These are phyloP conservation scores for Pythium myriotylum DNA, from an alignment of 352 stramenopile genomes.

Conservation along the genomic window DNA sequence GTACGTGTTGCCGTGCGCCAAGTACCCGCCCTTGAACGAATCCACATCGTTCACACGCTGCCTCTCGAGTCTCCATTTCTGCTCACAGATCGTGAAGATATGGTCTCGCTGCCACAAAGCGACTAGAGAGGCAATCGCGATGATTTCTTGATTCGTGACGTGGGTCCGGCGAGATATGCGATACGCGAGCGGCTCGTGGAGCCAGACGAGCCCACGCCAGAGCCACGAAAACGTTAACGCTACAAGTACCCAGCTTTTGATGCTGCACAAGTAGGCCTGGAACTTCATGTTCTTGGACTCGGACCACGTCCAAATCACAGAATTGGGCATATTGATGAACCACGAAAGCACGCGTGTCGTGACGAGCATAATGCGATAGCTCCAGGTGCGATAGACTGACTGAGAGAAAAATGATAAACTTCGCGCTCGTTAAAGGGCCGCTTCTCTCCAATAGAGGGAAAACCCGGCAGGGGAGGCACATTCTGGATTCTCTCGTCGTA, in stretches of 20 bases:
- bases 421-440: too few species aligned
- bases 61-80: slow-evolving; percentile 17
- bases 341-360: slow-evolving; percentile 22
- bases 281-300: slow-evolving; percentile 9
- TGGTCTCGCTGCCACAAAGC: slow-evolving; percentile 8
- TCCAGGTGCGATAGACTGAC: slow-evolving; percentile 30
- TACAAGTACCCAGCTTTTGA: slow-evolving; percentile 24
- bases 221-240: neutral
- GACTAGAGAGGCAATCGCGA: slow-evolving; percentile 7
- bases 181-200: slow-evolving; percentile 15
- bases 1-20: slow-evolving; percentile 24
- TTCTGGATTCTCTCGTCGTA: neutral
- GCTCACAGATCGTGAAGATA: slow-evolving; percentile 23
- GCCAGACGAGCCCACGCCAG: slow-evolving; percentile 4
- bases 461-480: neutral
- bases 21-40: slow-evolving; percentile 15
- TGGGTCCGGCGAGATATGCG: slow-evolving; percentile 1
- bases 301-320: slow-evolving; percentile 26
- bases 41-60: slow-evolving; percentile 23
- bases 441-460: too few species aligned
- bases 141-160: slow-evolving; percentile 21
- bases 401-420: slow-evolving; percentile 19
- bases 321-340: slow-evolving; percentile 29
- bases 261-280: slow-evolving; percentile 13
- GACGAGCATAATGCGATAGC: slow-evolving; percentile 13